A percentile compares a stretch with the other conserved stretches of the same genome.
Evolutionary conservation across 768 basidiomycete species (phyloP).

Genomic region (Termitomyces bulborhizus): DNA sequence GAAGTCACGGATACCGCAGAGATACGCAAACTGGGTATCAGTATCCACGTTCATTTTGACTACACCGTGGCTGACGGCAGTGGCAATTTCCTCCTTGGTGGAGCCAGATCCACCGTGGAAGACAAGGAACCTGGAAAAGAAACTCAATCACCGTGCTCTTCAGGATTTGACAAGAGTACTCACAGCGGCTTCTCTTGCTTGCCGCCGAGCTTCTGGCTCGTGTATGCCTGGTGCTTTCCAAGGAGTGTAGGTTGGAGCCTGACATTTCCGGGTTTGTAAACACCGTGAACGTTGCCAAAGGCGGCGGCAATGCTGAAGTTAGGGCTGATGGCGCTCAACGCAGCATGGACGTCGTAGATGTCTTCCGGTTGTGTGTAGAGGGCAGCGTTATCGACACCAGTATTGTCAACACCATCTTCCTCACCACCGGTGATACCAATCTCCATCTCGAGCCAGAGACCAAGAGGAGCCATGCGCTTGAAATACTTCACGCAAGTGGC

Average conservation of each 20-base stretch:
- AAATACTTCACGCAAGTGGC: conserved; percentile 92
- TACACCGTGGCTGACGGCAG: conserved; percentile 87
- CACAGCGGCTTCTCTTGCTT: conserved; percentile 74
- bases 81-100: conserved; percentile 90
- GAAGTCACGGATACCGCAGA: conserved; percentile 86
- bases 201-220: conserved; percentile 60
- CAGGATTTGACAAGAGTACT: conserved; percentile 22
- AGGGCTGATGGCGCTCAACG: conserved; percentile 78
- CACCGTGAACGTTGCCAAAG: conserved; percentile 98
- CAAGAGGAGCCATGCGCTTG: conserved; percentile 86
- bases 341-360: conserved; percentile 84
- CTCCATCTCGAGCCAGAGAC: conserved; percentile 99
- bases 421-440: conserved; percentile 99
- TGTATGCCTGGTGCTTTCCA: conserved; percentile 81
- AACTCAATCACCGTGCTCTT: not conserved
- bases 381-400: conserved; percentile 85
- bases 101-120: conserved; percentile 99
- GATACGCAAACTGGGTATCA: conserved; percentile 90
- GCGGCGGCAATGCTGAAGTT: conserved; percentile 98
- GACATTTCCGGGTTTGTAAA: conserved; percentile 99
- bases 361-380: conserved; percentile 98
- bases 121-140: conserved; percentile 73
- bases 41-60: conserved; percentile 99
- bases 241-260: conserved; percentile 87
- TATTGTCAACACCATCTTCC: conserved; percentile 99